Conservation (phyloP, 306 rosid species). For the Lathyrus oleraceus region DNA sequence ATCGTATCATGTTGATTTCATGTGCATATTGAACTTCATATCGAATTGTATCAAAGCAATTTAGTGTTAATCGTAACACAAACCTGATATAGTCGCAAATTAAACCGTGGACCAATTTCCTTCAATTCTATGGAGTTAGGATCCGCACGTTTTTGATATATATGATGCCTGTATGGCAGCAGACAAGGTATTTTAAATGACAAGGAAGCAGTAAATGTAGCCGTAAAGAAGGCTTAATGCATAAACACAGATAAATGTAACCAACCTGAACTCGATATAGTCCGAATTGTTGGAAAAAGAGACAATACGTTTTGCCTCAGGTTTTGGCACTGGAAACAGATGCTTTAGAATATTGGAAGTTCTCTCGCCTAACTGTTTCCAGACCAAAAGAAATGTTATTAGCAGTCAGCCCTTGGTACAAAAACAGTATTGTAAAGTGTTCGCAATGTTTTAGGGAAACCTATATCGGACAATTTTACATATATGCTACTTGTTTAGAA, state of each 20-base stretch:
- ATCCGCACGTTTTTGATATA: conserved; percentile 74
- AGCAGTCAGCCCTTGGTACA: conserved; percentile 24
- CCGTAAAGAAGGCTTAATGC: neutral
- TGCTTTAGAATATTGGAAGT: conserved; percentile 77
- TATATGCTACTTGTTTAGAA: no score
- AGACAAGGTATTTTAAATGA: conserved; percentile 8
- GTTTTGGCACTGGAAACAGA: conserved; percentile 93
- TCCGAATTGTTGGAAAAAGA: conserved; percentile 82
- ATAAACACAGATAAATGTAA: conserved; percentile 25
- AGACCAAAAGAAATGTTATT: conserved; percentile 34
- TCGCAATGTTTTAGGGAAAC: no score
- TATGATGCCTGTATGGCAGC: conserved; percentile 64
- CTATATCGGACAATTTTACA: no score
- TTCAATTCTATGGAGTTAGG: conserved; percentile 79
- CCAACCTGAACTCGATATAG: conserved; percentile 84
- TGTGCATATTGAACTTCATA: no score
- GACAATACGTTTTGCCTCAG: conserved; percentile 78
- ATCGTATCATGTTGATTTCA: no score
- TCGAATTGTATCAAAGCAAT: no score
- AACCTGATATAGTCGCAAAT: conserved; percentile 77
- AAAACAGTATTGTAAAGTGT: no score
- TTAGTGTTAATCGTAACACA: conserved; percentile 33
- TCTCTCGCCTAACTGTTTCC: conserved; percentile 75
- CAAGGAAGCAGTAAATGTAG: conserved; percentile 5
- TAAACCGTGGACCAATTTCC: conserved; percentile 96